phyloP scores from a whole-genome alignment of 2,329 filamentous ascomycete genomes.

The Fusarium chaquense region DNA sequence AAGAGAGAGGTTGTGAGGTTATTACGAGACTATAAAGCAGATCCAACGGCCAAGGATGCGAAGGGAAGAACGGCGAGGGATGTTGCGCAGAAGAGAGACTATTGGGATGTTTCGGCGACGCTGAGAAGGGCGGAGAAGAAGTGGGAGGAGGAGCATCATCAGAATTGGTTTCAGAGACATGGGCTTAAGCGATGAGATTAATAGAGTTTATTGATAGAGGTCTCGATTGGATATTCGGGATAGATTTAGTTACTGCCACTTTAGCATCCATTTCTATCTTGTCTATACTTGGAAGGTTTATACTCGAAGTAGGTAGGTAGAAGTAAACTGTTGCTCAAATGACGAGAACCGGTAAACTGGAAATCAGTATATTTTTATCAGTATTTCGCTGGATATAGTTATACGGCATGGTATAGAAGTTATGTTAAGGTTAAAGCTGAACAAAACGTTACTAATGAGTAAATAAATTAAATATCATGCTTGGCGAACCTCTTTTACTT shows the following conservation, averaged over 20 bases:
- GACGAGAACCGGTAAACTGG: neutral
- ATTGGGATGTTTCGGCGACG: constrained; percentile 51
- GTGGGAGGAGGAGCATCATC: constrained; percentile 51
- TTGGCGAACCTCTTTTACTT: neutral
- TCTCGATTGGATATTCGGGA: neutral
- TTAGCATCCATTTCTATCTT: too few relatives aligned
- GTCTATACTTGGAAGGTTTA: neutral
- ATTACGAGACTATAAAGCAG: constrained; percentile 48
- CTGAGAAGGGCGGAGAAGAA: constrained; percentile 51
- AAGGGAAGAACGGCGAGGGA: constrained; percentile 49
- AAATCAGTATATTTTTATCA: too few relatives aligned
- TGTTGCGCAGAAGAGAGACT: constrained; percentile 50
- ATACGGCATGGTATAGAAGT: too few relatives aligned
- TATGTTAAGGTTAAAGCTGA: neutral
- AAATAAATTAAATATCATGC: neutral
- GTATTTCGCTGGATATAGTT: too few relatives aligned
- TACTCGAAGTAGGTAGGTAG: too few relatives aligned
- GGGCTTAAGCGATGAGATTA: constrained; percentile 28
- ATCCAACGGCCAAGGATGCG: constrained; percentile 47
- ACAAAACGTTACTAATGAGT: neutral
- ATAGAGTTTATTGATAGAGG: too few relatives aligned
- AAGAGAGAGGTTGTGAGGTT: constrained; percentile 49
- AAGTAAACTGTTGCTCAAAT: too few relatives aligned
- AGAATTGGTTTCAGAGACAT: constrained; percentile 48
- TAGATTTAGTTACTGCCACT: fast-evolving